Evolutionary conservation across 2,329 filamentous ascomycete genomes (phyloP), one percentile per base, ranked within the genome.

Genomic region (Sclerotinia sclerotiorum): DNA sequence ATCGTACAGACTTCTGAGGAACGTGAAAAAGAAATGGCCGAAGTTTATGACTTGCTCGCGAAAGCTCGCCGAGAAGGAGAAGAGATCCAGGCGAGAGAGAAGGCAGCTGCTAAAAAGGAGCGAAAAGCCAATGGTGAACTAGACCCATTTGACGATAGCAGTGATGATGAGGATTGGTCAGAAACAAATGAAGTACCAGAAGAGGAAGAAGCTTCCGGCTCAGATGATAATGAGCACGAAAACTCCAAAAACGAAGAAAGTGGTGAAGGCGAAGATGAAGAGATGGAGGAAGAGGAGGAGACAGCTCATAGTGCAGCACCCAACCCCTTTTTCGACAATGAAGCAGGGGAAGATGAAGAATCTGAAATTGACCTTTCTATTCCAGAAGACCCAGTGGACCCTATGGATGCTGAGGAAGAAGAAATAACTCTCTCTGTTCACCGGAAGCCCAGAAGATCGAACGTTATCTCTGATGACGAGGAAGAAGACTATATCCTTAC

Each of bases 11-110:
- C 92, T 0, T 87, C 89, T 2, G 94, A 97, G 79, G 94, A 99
- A 78, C 88, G 92, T 27, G 91, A 94, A 76, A 87, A 87, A 46
- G 90, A 97, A 77, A 87, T 93, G 78, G 88, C 91, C 68, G 88
- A 94, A 69, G 88, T 97, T 17, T 95, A 98, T 74, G 90, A 97
- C 75, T 85, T 98, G 70, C 87, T 98, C 35, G 90, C 94, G 60
- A 93, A 90, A 74, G 94, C 94, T 27, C 85, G 93, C 68, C 84
- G 88, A 70, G 92, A 98, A 77, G 94, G 90, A 2, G 86, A 91
- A 56, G 88, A 90, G 73, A 88, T 98, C 62, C 90, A 89, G 79
- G 87, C 90, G 74, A 83, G 88, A 61, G 95, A 99, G 80, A 88
- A 88, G 71, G 89, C 86, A 39, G 88, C 87, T 56, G 88, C 87